These are phyloP conservation scores for Ustilago tritici DNA, from an alignment of 1,284 basidiomycete genomes.

Conservation along the genomic window DNA sequence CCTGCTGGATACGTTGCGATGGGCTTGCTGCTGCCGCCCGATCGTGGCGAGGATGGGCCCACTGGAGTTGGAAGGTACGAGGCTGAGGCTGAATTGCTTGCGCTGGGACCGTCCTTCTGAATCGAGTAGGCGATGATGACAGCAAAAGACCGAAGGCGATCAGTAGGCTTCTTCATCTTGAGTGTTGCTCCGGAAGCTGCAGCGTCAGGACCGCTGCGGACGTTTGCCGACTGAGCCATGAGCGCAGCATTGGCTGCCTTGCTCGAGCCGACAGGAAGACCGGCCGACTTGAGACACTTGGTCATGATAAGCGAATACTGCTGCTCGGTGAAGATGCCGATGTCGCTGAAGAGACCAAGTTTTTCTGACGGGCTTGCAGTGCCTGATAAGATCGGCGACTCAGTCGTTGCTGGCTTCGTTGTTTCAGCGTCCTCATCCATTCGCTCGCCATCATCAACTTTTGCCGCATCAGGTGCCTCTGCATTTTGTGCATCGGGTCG, in stretches of 20 bases:
- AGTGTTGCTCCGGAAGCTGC: constrained; percentile 77
- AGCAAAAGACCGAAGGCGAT: constrained; percentile 81
- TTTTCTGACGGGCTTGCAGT: constrained; percentile 36
- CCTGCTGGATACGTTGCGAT: constrained; percentile 78
- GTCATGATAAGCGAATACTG: constrained; percentile 88
- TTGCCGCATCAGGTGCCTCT: neutral
- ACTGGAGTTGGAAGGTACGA: constrained; percentile 37
- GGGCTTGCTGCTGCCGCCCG: constrained; percentile 16
- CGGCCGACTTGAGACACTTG: constrained; percentile 88
- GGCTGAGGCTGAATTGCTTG: constrained; percentile 33
- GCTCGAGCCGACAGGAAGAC: constrained; percentile 73
- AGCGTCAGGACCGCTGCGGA: constrained; percentile 71
- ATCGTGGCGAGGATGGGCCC: constrained; percentile 12
- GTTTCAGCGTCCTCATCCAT: constrained; percentile 20
- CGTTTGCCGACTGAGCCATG: constrained; percentile 61
- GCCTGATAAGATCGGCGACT: constrained; percentile 17
- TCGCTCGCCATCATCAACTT: neutral
- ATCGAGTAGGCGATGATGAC: constrained; percentile 92
- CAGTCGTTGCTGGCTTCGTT: neutral
- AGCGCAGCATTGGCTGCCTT: constrained; percentile 59
- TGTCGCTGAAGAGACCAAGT: constrained; percentile 75
- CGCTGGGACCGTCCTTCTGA: constrained; percentile 79
- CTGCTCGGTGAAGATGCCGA: constrained; percentile 87
- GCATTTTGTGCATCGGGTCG: constrained; percentile 20
- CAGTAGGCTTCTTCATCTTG: constrained; percentile 82